Base-by-base conservation (phyloP, 164 flowering plant species). In the Dillenia suffruticosa region DNA sequence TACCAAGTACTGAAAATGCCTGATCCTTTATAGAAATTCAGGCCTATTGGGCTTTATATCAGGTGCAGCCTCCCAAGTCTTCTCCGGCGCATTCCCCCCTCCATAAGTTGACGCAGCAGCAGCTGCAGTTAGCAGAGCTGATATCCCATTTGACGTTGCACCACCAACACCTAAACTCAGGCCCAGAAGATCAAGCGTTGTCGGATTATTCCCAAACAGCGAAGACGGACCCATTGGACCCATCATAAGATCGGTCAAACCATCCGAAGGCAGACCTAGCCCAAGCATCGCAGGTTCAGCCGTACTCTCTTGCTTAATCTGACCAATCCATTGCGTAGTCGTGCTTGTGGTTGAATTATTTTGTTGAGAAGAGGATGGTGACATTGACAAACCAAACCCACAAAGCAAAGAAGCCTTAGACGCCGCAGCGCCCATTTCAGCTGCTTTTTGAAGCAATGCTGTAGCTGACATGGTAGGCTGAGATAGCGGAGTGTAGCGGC, bases 391-490 rank as follows among this genome's bases (percentile, higher is more conserved):
- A 0, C 90, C 85, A 3, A 84, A 72, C 9, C 87, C 87, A 11
- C 87, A 81, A 32, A 88, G 85, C 57, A 82, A 72, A 5, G 86
- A 84, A 12, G 76, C 64, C 52, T 63, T 75, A 0, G 88, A 80
- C 12, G 90, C 72, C 0, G 83, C 70, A 8, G 86, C 81, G 0
- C 90, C 86, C 80, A 87, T 84, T 63, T 87, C 82, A 3, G 93
- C 88, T 8, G 93, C 93, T 48, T 87, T 87, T 19, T 83, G 93
- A 8, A 87, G 86, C 64, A 87, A 70, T 13, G 93, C 93, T 0
- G 93, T 87, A 12, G 93, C 93, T 0, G 93, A 85, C 82, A 87
- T 74, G 40, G 82, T 82, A 0, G 92, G 75, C 9, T 74, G 83
- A 5, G 74, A 69, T 0, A 81, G 69, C 0, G 75, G 59, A 1